These are phyloP conservation scores for Zygoascus meyerae DNA, from an alignment of 1,139 yeast species.

Conservation along the genomic window DNA sequence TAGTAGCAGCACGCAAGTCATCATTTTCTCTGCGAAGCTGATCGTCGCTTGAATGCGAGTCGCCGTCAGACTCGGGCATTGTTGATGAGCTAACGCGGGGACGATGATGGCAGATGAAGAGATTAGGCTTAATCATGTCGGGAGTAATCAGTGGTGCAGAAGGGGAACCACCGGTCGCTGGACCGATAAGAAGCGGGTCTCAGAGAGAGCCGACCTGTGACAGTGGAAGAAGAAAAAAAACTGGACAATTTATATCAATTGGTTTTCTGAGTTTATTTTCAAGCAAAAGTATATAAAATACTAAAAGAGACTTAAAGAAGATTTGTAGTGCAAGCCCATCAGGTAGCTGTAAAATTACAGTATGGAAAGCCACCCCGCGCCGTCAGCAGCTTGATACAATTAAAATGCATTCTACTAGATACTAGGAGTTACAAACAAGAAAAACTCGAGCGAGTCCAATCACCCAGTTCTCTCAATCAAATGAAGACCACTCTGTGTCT, in stretches of 20 bases:
- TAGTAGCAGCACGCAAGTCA: conserved; percentile 44
- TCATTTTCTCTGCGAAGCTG: conserved; percentile 21
- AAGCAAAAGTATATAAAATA: too few relatives aligned
- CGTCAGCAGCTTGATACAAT: not conserved
- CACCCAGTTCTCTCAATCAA: conserved; percentile 72
- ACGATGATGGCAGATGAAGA: not conserved
- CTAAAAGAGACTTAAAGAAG: too few relatives aligned
- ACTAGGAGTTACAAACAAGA: too few relatives aligned
- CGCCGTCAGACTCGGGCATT: conserved; percentile 7
- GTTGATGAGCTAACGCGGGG: conserved; percentile 4
- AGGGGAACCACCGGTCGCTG: not conserved
- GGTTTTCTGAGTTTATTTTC: too few relatives aligned
- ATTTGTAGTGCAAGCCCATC: too few relatives aligned
- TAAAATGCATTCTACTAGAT: not conserved
- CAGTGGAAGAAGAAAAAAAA: too few relatives aligned
- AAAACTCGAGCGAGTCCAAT: too few relatives aligned
- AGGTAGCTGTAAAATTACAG: too few relatives aligned
- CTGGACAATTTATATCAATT: too few relatives aligned
- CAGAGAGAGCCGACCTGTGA: too few relatives aligned
- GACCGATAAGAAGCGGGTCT: too few relatives aligned
- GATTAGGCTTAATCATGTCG: not conserved
- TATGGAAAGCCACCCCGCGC: too few relatives aligned
- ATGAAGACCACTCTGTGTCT: conserved; percentile 89
- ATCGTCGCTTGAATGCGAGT: conserved; percentile 7
- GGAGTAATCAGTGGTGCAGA: not conserved